phyloP scores from a whole-genome alignment of 805 yeast species.

The Yarrowia divulgata region DNA sequence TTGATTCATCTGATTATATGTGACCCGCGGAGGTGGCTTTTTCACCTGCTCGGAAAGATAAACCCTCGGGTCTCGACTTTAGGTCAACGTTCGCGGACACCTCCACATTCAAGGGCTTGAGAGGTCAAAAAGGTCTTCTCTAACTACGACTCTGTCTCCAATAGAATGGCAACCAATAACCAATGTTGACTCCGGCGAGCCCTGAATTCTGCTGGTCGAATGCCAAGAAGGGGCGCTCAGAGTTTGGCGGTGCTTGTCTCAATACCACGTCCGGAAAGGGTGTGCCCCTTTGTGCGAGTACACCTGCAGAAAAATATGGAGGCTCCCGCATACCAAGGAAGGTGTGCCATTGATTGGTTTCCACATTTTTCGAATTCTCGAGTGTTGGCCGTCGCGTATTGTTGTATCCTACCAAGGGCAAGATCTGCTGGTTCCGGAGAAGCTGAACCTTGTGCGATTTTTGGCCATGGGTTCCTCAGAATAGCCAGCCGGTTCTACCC shows the following conservation, averaged over 20 bases:
- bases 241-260: constrained; percentile 22
- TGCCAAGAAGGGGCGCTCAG: constrained; percentile 29
- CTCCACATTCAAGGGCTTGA: neutral
- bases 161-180: neutral
- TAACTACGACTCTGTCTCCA: no score
- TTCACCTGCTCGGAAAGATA: neutral
- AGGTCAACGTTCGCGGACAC: neutral
- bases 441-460: no score
- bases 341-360: constrained; percentile 3
- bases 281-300: neutral
- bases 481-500: neutral
- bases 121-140: no score
- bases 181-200: neutral
- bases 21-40: neutral
- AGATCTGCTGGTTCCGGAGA: no score
- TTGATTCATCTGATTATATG: constrained; percentile 33
- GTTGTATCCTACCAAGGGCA: no score
- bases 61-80: neutral
- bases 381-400: neutral
- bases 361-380: neutral
- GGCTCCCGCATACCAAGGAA: neutral
- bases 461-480: no score
- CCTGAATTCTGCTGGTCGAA: neutral
- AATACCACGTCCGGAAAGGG: constrained; percentile 1
- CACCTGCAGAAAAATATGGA: neutral